Evolutionary conservation across 495 filamentous ascomycete genomes (phyloP).

Genomic region (Penicillium coffeae): DNA sequence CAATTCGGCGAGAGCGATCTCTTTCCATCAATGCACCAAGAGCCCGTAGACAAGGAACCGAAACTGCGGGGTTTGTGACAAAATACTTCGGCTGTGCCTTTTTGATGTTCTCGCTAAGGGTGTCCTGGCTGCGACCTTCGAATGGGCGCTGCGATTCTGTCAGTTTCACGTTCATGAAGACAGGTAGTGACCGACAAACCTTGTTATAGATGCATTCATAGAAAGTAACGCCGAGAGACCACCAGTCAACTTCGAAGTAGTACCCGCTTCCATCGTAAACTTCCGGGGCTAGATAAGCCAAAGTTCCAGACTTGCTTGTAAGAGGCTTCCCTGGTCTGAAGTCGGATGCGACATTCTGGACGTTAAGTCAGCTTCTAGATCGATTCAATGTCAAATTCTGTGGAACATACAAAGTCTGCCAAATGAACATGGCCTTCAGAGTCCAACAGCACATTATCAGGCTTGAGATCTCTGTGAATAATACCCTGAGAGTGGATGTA

Average conservation of each 20-base stretch:
- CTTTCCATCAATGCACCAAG: conserved; percentile 77
- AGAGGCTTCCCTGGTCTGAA: conserved; percentile 75
- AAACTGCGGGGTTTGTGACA: conserved; percentile 83
- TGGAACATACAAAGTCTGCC: conserved; percentile 82
- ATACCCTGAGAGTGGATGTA: conserved; percentile 92
- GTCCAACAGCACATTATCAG: conserved; percentile 93
- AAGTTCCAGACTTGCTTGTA: conserved; percentile 92
- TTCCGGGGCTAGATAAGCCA: conserved; percentile 94
- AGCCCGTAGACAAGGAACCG: conserved; percentile 78
- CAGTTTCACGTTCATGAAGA: conserved; percentile 13
- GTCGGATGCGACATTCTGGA: conserved; percentile 93
- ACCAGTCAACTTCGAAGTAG: conserved; percentile 89
- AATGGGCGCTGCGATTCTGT: conserved; percentile 69
- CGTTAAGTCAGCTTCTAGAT: conserved; percentile 8
- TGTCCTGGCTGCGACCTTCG: conserved; percentile 78
- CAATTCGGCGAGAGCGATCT: conserved; percentile 76
- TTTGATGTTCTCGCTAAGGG: conserved; percentile 74
- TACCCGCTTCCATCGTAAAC: conserved; percentile 90
- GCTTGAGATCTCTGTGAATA: conserved; percentile 95
- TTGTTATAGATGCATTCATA: conserved; percentile 99
- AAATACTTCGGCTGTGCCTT: conserved; percentile 82
- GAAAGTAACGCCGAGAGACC: conserved; percentile 93
- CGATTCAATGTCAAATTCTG: not conserved
- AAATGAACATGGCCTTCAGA: conserved; percentile 94
- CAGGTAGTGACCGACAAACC: conserved; percentile 46